These are phyloP conservation scores for Hibiscus trionum DNA, from an alignment of 345 rosid genomes.

Conservation along the genomic window DNA sequence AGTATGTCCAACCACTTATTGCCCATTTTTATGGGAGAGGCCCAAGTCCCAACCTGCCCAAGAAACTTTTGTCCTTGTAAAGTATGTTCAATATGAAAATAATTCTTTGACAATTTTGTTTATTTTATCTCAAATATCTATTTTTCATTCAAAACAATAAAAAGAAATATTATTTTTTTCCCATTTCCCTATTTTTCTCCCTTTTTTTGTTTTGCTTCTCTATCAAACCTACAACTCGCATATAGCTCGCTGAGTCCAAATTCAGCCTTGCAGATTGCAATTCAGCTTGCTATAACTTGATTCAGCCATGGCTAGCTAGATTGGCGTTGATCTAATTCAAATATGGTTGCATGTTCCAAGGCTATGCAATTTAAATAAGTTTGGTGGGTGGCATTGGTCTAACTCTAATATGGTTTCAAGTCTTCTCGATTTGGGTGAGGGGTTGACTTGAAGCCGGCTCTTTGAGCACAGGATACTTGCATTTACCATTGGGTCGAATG, in stretches of 20 bases:
- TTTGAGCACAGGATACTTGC: neutral
- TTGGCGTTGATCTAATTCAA: neutral
- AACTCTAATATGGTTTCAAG: too few relatives aligned
- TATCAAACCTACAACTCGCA: too few relatives aligned
- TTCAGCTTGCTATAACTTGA: neutral
- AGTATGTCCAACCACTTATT: neutral
- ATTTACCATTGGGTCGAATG: neutral
- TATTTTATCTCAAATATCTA: neutral
- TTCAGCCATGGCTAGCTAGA: neutral
- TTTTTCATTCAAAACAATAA: neutral
- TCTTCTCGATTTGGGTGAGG: neutral
- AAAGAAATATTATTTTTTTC: neutral
- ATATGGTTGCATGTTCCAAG: neutral
- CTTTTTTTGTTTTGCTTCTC: neutral
- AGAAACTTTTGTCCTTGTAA: neutral
- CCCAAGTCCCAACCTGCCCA: neutral
- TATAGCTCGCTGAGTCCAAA: neutral
- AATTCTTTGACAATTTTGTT: neutral
- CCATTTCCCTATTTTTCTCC: neutral
- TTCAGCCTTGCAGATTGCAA: neutral
- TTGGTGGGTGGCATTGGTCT: neutral
- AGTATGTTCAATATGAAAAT: neutral
- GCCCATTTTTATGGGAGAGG: neutral
- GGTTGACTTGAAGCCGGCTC: neutral
- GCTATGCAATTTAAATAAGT: neutral